phyloP scores from a whole-genome alignment of 1,284 basidiomycete species.

The Ceratobasidium sp. region DNA sequence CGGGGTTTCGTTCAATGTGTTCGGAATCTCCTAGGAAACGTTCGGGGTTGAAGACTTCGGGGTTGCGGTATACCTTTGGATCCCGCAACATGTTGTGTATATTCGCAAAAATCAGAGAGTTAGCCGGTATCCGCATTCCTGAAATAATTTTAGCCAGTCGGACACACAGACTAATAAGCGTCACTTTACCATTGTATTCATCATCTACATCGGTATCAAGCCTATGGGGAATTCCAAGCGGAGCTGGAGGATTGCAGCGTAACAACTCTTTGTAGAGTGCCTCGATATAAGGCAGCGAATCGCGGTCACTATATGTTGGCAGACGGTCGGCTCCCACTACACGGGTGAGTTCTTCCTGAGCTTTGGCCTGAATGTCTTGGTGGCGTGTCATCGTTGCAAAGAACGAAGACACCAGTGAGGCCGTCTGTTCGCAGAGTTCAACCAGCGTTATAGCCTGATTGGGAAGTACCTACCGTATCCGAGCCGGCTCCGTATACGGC shows the following conservation, averaged over 20 bases:
- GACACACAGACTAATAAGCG: neutral
- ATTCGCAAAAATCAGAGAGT: slow-evolving; percentile 27
- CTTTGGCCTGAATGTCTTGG: slow-evolving; percentile 30
- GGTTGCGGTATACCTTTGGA: slow-evolving; percentile 28
- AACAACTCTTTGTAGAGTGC: slow-evolving; percentile 34
- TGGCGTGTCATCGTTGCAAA: slow-evolving; percentile 36
- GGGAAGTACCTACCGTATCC: slow-evolving; percentile 17
- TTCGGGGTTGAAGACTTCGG: slow-evolving; percentile 33
- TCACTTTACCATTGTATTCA: neutral
- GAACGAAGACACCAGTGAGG: slow-evolving; percentile 24
- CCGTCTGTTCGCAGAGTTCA: slow-evolving; percentile 1
- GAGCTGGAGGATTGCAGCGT: slow-evolving; percentile 26
- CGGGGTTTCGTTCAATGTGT: slow-evolving; percentile 6
- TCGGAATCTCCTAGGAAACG: slow-evolving; percentile 26
- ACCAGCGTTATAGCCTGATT: too few relatives aligned
- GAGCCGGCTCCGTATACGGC: slow-evolving; percentile 1
- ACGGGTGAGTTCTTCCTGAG: slow-evolving; percentile 32
- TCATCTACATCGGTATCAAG: slow-evolving; percentile 5
- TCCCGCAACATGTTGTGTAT: slow-evolving; percentile 32
- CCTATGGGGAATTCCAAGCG: slow-evolving; percentile 13
- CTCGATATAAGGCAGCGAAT: slow-evolving; percentile 30
- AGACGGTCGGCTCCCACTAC: slow-evolving; percentile 35
- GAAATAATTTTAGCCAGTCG: neutral
- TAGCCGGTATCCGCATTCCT: slow-evolving; percentile 36
- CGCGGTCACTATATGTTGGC: slow-evolving; percentile 27